Percentiles rank a stretch among this genome's conserved stretches.
Conservation (phyloP, 352 stramenopile species). For the Globisporangium sylvaticum region DNA sequence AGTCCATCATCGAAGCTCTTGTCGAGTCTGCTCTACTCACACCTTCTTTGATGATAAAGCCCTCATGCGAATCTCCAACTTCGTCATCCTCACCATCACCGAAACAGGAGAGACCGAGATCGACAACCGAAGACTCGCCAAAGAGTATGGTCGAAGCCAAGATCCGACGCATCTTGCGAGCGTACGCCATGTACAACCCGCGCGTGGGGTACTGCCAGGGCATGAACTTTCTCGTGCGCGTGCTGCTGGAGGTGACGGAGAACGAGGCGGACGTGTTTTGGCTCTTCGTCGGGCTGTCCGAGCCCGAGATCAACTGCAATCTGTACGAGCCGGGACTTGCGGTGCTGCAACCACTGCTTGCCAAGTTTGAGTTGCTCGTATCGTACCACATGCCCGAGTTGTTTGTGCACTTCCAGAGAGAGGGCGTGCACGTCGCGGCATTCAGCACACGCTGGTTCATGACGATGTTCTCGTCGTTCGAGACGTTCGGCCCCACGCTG, state of each 20-base stretch:
- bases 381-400: constrained; percentile 66
- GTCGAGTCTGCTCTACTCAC: constrained; percentile 4
- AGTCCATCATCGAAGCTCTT: constrained; percentile 11
- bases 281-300: constrained; percentile 74
- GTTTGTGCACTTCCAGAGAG: constrained; percentile 46
- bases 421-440: constrained; percentile 61
- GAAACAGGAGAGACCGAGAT: neutral
- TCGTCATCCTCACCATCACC: neutral
- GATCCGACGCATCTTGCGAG: constrained; percentile 71
- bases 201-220: constrained; percentile 83
- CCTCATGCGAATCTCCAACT: neutral
- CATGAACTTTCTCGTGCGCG: constrained; percentile 82
- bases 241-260: constrained; percentile 61
- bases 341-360: constrained; percentile 60
- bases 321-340: constrained; percentile 75
- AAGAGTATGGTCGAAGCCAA: constrained; percentile 40
- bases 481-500: constrained; percentile 64
- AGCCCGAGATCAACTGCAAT: constrained; percentile 68
- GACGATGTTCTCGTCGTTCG: constrained; percentile 81
- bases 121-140: neutral
- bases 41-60: neutral
- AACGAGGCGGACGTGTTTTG: constrained; percentile 80
- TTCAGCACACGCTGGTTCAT: constrained; percentile 83
- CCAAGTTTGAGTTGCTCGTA: constrained; percentile 62
- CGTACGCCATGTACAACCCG: constrained; percentile 81